Base-by-base conservation (phyloP, 164 flowering plant species). In the Hamamelis virginiana region DNA sequence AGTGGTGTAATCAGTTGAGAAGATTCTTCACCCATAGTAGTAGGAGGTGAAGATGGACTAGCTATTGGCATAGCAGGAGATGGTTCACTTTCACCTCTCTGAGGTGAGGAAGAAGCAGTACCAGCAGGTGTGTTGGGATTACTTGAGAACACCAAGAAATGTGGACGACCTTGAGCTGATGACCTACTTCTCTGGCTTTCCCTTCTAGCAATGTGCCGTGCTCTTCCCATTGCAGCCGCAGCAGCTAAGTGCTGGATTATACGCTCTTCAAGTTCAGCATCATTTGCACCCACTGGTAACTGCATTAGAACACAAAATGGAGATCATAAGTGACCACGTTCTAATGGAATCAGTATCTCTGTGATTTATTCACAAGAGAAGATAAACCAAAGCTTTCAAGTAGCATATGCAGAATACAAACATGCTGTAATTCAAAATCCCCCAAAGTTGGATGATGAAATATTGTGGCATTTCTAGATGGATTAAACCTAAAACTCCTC, bases 211-310 rank as follows among this genome's bases (percentile, higher is more conserved):
- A 80, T 59, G 43, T 77, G 82, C 28, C 76, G 83, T 25, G 81
- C 71, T 52, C 82, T 75, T 16, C 86, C 82, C 86, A 82, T 77
- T 38, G 86, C 80, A 73, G 83, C 80, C 9, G 86, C 86, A 56
- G 83, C 86, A 45, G 83, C 82, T 68, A 82, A 73, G 71, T 82
- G 86, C 71, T 78, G 86, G 64, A 82, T 78, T 57, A 82, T 82
- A 25, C 82, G 82, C 65, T 78, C 86, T 67, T 80, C 86, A 65
- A 82, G 78, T 59, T 80, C 86, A 64, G 80, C 75, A 64, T 77
- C 81, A 82, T 76, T 72, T 6, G 68, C 78, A 67, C 80, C 80
- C 10, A 68, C 72, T 0, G 80, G 80, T 57, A 76, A 76, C 84
- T 81, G 71, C 74, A 66, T 23, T 43, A 27, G 4, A 43, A 62